These are phyloP conservation scores for Lepidium campestre DNA, from an alignment of 441 rosid species.

Conservation along the genomic window DNA sequence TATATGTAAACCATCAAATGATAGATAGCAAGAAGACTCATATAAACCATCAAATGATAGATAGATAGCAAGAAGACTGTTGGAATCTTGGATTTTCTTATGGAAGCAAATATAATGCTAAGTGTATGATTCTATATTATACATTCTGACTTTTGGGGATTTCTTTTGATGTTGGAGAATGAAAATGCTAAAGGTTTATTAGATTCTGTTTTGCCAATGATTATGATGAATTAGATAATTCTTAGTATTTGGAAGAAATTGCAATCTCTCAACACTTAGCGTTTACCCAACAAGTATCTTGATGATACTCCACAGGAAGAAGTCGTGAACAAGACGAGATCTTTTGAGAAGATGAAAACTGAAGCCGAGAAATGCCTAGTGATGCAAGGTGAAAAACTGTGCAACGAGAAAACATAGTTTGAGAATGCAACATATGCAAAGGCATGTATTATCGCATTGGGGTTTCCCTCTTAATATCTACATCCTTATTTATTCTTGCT, in stretches of 20 bases:
- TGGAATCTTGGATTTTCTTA: slow-evolving; percentile 67
- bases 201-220: neutral
- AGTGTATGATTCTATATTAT: slow-evolving; percentile 39
- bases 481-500: neutral
- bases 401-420: slow-evolving; percentile 56
- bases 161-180: neutral
- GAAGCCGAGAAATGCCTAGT: slow-evolving; percentile 82
- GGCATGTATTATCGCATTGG: slow-evolving; percentile 25
- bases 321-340: slow-evolving; percentile 61
- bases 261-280: neutral
- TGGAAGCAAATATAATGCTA: slow-evolving; percentile 71
- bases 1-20: too few relatives aligned
- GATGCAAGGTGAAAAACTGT: slow-evolving; percentile 58
- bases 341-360: slow-evolving; percentile 50
- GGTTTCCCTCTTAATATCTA: too few relatives aligned
- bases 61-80: slow-evolving; percentile 42
- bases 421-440: slow-evolving; percentile 71
- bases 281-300: neutral
- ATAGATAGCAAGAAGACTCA: too few relatives aligned
- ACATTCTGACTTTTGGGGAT: neutral
- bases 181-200: neutral
- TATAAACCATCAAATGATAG: slow-evolving; percentile 38
- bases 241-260: neutral
- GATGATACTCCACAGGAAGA: slow-evolving; percentile 48
- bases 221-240: neutral